Percentiles rank a stretch among this genome's conserved stretches.
Evolutionary conservation across 1,284 basidiomycete species (phyloP).

Genomic region (Melanopsichium pennsylvanicum): DNA sequence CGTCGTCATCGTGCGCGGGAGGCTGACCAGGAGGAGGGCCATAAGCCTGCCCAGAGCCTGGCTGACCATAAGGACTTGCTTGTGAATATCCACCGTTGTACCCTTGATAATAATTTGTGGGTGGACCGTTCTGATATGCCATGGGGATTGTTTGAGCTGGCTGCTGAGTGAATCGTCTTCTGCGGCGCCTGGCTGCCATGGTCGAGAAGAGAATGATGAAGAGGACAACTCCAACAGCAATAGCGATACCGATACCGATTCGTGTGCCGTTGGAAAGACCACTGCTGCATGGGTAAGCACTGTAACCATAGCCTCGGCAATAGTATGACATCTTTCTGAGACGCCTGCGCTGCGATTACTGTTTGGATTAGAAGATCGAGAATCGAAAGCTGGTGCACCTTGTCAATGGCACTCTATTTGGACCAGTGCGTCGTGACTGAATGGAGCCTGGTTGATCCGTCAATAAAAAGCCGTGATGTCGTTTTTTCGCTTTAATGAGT

Average conservation of each 20-base stretch:
- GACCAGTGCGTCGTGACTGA: no score
- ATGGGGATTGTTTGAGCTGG: conserved; percentile 14
- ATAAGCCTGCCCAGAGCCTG: conserved; percentile 27
- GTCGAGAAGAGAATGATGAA: conserved; percentile 12
- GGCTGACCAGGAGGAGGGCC: conserved; percentile 28
- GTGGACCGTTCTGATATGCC: conserved; percentile 28
- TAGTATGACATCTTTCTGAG: conserved; percentile 22
- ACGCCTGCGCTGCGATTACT: no score
- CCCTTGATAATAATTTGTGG: conserved; percentile 12
- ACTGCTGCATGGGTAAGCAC: conserved; percentile 1
- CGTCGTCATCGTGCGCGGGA: conserved; percentile 14
- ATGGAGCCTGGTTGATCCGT: no score
- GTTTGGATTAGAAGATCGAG: no score
- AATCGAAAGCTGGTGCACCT: no score
- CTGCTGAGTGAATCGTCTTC: conserved; percentile 22
- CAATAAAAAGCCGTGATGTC: no score
- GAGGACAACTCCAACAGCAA: conserved; percentile 17
- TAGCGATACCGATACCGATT: conserved; percentile 35
- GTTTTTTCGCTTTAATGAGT: no score
- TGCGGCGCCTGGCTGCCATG: conserved; percentile 10
- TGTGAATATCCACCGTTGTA: conserved; percentile 26
- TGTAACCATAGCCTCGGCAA: conserved; percentile 23
- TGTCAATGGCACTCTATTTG: no score
- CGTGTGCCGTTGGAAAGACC: conserved; percentile 27
- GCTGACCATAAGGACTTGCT: conserved; percentile 17